Conservation (phyloP, 1,284 basidiomycete genomes). For the Boletus mariae region DNA sequence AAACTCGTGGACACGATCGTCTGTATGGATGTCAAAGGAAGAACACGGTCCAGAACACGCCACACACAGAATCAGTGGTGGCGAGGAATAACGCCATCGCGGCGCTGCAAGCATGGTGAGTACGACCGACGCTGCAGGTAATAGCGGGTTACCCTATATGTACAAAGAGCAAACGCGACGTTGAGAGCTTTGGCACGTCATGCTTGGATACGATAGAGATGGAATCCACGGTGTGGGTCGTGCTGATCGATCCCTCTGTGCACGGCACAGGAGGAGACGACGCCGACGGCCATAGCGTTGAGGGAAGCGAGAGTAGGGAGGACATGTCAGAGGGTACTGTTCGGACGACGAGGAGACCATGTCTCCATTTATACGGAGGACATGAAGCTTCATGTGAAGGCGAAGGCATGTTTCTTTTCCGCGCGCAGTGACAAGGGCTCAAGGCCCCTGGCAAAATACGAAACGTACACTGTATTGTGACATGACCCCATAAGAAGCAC, state of each 20-base stretch:
- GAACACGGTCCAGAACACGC: constrained; percentile 9
- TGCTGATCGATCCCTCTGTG: constrained; percentile 23
- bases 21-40: constrained; percentile 37
- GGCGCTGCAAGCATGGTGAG: constrained; percentile 43
- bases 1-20: constrained; percentile 79
- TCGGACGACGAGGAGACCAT: not conserved
- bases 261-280: not conserved
- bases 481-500: constrained; percentile 29
- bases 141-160: constrained; percentile 50
- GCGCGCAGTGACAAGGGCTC: constrained; percentile 14
- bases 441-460: constrained; percentile 25
- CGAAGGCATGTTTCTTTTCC: constrained; percentile 15
- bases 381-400: constrained; percentile 22
- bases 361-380: constrained; percentile 26
- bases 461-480: constrained; percentile 26
- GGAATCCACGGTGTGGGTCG: constrained; percentile 21
- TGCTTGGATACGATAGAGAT: constrained; percentile 21
- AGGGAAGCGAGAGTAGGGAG: constrained; percentile 1
- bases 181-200: constrained; percentile 37
- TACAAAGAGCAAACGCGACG: constrained; percentile 46
- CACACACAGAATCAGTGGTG: constrained; percentile 73
- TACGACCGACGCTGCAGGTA: constrained; percentile 1
- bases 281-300: constrained; percentile 14
- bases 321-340: constrained; percentile 14
- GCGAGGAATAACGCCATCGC: constrained; percentile 75